A percentile compares a stretch with the other conserved stretches of the same genome.
Evolutionary conservation across 2,329 filamentous ascomycete genomes (phyloP).

Genomic region (Diaporthe sp.): DNA sequence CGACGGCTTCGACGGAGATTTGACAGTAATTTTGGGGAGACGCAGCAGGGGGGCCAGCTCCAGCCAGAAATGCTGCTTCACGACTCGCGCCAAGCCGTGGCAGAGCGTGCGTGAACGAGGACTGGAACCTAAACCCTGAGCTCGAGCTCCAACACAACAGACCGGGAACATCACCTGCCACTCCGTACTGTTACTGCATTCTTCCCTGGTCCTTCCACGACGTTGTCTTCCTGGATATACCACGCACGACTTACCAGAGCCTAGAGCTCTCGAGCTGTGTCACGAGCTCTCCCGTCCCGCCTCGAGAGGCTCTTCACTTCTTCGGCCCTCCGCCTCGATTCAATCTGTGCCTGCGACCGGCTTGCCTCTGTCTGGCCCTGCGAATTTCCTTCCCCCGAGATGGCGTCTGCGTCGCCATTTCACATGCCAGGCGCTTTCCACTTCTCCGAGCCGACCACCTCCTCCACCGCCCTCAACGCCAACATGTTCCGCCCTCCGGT

Average conservation of each 20-base stretch:
- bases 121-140: constrained; percentile 45
- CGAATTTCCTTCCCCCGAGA: constrained; percentile 30
- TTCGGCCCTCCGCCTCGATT: background rate
- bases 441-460: constrained; percentile 45
- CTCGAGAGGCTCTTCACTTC: background rate
- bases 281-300: background rate
- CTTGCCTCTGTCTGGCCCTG: background rate
- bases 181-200: constrained; percentile 5
- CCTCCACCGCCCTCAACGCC: constrained; percentile 48
- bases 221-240: background rate
- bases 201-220: background rate
- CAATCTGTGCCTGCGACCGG: background rate
- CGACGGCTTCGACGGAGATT: constrained; percentile 19
- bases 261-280: constrained; percentile 1
- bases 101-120: constrained; percentile 34
- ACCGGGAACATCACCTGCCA: constrained; percentile 1
- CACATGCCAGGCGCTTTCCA: constrained; percentile 51
- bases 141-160: constrained; percentile 8
- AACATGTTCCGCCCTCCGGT: constrained; percentile 51
- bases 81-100: constrained; percentile 36
- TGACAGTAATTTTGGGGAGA: constrained; percentile 38
- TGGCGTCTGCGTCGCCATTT: constrained; percentile 50
- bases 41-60: constrained; percentile 14
- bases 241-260: background rate
- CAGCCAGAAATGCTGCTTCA: constrained; percentile 37